These are phyloP conservation scores for Mycena sanguinolenta DNA, from an alignment of 768 basidiomycete species.

Conservation along the genomic window DNA sequence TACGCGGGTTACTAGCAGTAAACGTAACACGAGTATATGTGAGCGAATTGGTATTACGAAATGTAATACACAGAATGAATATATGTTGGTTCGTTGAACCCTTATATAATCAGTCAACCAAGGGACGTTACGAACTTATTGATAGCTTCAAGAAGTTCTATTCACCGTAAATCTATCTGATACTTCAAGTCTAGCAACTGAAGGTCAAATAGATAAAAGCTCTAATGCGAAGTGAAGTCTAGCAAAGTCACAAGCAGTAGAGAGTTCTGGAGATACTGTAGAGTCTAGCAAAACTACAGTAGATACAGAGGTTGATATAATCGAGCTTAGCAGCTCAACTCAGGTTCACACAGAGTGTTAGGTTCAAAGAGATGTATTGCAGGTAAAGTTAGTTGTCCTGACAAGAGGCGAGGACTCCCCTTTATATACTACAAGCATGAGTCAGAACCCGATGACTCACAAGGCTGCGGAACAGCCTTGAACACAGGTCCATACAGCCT, in stretches of 20 bases:
- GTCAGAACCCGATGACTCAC: too few relatives aligned
- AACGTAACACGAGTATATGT: background rate
- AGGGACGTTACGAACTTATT: background rate
- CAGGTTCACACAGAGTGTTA: too few relatives aligned
- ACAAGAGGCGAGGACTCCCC: too few relatives aligned
- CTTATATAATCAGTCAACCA: constrained; percentile 1
- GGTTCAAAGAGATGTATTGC: too few relatives aligned
- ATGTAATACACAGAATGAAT: background rate
- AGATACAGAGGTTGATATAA: background rate
- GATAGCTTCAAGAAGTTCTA: background rate
- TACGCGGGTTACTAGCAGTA: background rate
- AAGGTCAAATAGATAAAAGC: background rate
- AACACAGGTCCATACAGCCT: too few relatives aligned
- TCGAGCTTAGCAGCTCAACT: too few relatives aligned
- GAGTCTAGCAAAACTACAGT: constrained; percentile 1
- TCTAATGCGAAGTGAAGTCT: background rate
- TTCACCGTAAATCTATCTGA: background rate
- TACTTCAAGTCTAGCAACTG: constrained; percentile 9
- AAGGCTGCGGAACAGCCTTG: too few relatives aligned
- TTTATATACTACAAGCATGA: too few relatives aligned
- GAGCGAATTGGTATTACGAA: background rate
- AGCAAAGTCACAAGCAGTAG: background rate
- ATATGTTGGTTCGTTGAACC: background rate
- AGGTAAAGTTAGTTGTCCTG: too few relatives aligned
- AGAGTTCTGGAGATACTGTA: constrained; percentile 6